Evolutionary conservation across 306 rosid species (phyloP).

Genomic region (Vigna reflexopilosa): DNA sequence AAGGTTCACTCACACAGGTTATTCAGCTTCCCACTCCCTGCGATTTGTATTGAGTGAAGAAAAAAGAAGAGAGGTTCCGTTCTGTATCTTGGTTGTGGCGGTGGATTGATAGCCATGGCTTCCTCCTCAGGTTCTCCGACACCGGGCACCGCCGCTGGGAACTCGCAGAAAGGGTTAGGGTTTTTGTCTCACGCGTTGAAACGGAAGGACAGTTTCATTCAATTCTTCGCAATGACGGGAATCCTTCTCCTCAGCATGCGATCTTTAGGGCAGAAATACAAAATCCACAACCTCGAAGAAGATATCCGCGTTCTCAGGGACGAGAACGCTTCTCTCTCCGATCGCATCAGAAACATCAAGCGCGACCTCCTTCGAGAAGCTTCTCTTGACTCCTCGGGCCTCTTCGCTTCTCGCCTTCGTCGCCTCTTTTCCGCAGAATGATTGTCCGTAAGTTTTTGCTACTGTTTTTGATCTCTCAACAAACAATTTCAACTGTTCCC

Average conservation of each 20-base stretch:
- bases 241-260: constrained; percentile 72
- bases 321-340: constrained; percentile 55
- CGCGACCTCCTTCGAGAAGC: constrained; percentile 71
- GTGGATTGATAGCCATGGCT: constrained; percentile 52
- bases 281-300: constrained; percentile 68
- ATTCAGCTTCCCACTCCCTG: not conserved
- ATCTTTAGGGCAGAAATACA: constrained; percentile 85
- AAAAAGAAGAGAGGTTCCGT: not conserved
- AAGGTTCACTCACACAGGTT: not conserved
- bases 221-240: constrained; percentile 79
- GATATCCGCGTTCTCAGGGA: constrained; percentile 62
- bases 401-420: constrained; percentile 75
- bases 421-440: constrained; percentile 61
- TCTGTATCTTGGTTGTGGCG: not conserved
- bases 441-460: constrained; percentile 38
- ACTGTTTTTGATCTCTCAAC: not conserved
- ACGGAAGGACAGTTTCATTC: constrained; percentile 78
- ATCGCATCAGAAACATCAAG: constrained; percentile 68
- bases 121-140: constrained; percentile 49
- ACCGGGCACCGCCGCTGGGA: constrained; percentile 43
- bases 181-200: constrained; percentile 55
- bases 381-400: constrained; percentile 72
- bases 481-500: not conserved
- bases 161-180: constrained; percentile 46
- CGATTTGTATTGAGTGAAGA: not conserved